Conservation (phyloP, 345 rosid genomes). For the Eutrema heterophyllum region DNA sequence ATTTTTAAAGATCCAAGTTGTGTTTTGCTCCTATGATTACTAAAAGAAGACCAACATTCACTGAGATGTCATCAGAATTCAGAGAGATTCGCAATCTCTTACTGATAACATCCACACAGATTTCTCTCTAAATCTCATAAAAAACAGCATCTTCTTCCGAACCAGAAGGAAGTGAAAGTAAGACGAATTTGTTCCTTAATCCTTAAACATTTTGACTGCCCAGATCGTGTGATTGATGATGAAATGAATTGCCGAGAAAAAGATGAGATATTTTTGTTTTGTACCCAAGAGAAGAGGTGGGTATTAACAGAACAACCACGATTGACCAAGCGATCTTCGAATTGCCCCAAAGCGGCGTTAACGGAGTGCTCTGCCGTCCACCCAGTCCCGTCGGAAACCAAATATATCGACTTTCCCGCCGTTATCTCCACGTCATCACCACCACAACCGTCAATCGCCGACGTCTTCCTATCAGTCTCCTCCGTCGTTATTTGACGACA, state of each 20-base stretch:
- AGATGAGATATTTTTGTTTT: background rate
- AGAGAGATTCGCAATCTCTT: background rate
- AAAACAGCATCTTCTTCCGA: too few relatives aligned
- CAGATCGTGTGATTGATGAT: too few relatives aligned
- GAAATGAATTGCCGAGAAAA: background rate
- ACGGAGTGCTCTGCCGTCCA: slow-evolving; percentile 93
- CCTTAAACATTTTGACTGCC: too few relatives aligned
- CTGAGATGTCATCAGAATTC: background rate
- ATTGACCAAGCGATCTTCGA: slow-evolving; percentile 65
- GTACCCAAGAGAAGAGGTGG: slow-evolving; percentile 89
- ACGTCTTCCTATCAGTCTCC: slow-evolving; percentile 1
- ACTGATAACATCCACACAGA: background rate
- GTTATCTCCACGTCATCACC: slow-evolving; percentile 28
- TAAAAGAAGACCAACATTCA: background rate
- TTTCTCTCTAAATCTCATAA: background rate
- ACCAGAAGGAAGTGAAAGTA: too few relatives aligned
- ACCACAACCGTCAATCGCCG: slow-evolving; percentile 18
- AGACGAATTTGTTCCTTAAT: too few relatives aligned
- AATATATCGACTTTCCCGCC: slow-evolving; percentile 57
- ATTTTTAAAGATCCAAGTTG: too few relatives aligned
- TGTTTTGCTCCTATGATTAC: background rate
- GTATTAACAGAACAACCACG: slow-evolving; percentile 74
- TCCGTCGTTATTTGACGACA: slow-evolving; percentile 6
- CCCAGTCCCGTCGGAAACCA: slow-evolving; percentile 93
- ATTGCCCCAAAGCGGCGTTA: slow-evolving; percentile 81